Evolutionary conservation across 352 stramenopile species (phyloP).

Genomic region (Globisporangium megalacanthum): DNA sequence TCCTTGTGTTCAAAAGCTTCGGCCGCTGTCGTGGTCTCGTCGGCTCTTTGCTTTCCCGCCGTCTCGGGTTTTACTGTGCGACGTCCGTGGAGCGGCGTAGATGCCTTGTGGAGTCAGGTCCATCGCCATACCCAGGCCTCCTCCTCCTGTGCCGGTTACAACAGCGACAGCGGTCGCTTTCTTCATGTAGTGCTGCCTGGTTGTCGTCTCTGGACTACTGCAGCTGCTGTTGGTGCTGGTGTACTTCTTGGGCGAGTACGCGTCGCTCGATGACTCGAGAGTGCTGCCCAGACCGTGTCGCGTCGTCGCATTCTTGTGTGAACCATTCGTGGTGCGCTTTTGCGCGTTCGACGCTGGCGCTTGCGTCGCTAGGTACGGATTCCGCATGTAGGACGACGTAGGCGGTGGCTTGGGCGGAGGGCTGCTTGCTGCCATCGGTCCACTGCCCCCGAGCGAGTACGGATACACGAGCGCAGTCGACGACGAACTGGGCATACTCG

Average conservation of each 20-base stretch:
- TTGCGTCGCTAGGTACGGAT: conserved; percentile 22
- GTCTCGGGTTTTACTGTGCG: conserved; percentile 30
- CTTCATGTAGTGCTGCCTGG: conserved; percentile 7
- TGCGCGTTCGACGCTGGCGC: conserved; percentile 10
- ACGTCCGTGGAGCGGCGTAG: conserved; percentile 36
- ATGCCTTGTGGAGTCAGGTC: conserved; percentile 18
- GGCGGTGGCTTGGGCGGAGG: conserved; percentile 43
- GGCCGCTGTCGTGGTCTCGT: conserved; percentile 2
- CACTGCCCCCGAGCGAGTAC: conserved; percentile 18
- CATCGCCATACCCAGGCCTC: conserved; percentile 13
- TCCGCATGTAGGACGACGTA: conserved; percentile 39
- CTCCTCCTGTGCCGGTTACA: background rate
- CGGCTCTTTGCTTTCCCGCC: background rate
- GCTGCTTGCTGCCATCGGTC: background rate
- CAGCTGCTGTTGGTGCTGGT: conserved; percentile 19
- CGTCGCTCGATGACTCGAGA: conserved; percentile 38
- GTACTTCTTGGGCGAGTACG: conserved; percentile 49
- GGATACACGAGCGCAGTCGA: conserved; percentile 18
- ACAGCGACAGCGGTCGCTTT: background rate
- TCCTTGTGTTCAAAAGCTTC: background rate
- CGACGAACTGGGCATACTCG: background rate
- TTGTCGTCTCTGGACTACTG: no score
- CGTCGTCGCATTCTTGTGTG: conserved; percentile 2
- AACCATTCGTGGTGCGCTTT: conserved; percentile 18
- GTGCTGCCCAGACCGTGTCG: conserved; percentile 11